Evolutionary conservation across 192 early-diverging fungal genomes (phyloP).

Genomic region (Entomortierella parvispora): DNA sequence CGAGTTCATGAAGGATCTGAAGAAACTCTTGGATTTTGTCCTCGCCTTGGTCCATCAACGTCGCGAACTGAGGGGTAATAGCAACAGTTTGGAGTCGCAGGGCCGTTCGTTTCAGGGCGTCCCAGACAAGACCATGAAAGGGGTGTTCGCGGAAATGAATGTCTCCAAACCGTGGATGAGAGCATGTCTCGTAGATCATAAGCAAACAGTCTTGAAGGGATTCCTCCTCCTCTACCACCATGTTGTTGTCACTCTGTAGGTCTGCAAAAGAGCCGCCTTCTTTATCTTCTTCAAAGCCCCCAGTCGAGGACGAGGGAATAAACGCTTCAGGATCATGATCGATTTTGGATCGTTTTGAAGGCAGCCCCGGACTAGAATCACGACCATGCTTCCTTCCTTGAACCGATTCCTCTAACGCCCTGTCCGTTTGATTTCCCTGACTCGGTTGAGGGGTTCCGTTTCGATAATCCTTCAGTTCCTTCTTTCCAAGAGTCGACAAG

Average conservation of each 20-base stretch:
- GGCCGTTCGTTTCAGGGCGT: conserved; percentile 15
- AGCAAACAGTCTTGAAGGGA: conserved; percentile 36
- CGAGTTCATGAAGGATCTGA: conserved; percentile 22
- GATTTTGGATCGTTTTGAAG: not conserved
- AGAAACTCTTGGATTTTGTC: conserved; percentile 34
- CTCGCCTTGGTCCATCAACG: conserved; percentile 24
- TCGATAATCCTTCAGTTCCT: conserved; percentile 15
- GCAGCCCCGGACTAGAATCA: not conserved
- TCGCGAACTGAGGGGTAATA: conserved; percentile 11
- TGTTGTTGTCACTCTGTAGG: not conserved
- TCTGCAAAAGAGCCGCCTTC: too few relatives aligned
- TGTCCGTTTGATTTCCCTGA: too few relatives aligned
- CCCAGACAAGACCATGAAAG: conserved; percentile 34
- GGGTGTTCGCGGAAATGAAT: conserved; percentile 20
- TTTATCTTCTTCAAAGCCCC: too few relatives aligned
- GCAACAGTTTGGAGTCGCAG: conserved; percentile 29
- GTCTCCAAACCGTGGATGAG: conserved; percentile 15
- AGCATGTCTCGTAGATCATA: conserved; percentile 43
- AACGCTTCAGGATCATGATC: too few relatives aligned
- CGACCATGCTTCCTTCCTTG: not conserved
- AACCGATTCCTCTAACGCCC: not conserved
- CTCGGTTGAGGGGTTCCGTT: too few relatives aligned
- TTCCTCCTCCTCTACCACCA: not conserved
- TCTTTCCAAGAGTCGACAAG: not conserved
- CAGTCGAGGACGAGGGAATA: too few relatives aligned